Conservation (phyloP, 2,329 filamentous ascomycete genomes). For the Colletotrichum tamarilloi region DNA sequence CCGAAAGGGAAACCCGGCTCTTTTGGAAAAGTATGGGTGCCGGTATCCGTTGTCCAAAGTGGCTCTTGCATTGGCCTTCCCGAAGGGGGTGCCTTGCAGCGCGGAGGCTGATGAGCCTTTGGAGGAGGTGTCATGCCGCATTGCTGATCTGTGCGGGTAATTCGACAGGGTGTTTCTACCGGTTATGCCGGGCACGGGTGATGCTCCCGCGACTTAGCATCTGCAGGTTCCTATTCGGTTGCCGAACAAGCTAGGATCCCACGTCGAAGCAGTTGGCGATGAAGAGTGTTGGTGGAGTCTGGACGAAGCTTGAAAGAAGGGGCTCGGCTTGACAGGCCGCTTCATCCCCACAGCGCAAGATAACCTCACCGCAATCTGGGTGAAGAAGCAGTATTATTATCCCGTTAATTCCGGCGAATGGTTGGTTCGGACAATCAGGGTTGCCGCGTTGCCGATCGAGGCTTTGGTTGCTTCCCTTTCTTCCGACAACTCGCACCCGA, state of each 20-base stretch:
- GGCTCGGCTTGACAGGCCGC: background rate
- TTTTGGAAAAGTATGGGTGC: constrained; percentile 13
- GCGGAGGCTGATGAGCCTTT: background rate
- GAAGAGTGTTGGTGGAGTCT: background rate
- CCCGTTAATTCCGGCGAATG: background rate
- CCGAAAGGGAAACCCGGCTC: background rate
- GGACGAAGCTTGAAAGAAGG: background rate
- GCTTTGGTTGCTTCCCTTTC: background rate
- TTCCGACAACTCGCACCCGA: background rate
- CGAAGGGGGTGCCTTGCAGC: background rate
- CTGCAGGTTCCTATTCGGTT: background rate
- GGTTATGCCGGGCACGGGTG: constrained; percentile 13
- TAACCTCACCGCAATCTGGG: background rate
- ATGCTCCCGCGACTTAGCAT: background rate
- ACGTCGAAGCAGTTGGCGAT: background rate
- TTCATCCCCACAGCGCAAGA: background rate
- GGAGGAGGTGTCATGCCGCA: background rate
- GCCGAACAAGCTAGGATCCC: background rate
- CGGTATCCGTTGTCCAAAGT: constrained; percentile 1
- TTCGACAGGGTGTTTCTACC: background rate
- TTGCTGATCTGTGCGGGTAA: constrained; percentile 15
- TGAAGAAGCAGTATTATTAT: background rate
- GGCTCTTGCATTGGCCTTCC: background rate
- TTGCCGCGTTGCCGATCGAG: background rate
- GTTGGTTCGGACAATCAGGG: background rate